Evolutionary conservation across 1,139 yeast species (phyloP).

Genomic region (Debaryomycetaceae sp.): DNA sequence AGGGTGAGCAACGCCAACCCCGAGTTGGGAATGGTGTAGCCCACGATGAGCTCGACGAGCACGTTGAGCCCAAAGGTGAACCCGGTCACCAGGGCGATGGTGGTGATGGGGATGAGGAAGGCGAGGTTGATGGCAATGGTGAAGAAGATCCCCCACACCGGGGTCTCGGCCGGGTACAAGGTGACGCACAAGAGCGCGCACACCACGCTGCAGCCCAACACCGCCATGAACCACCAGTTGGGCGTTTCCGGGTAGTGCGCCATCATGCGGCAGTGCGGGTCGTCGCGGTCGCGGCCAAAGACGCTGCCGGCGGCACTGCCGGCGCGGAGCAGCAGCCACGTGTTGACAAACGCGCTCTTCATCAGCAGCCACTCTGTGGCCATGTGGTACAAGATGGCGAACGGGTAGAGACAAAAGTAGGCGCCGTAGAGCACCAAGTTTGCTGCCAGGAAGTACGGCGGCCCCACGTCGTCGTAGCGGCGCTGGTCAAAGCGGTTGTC

Average conservation of each 20-base stretch:
- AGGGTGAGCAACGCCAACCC: conserved; percentile 35
- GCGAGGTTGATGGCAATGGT: conserved; percentile 31
- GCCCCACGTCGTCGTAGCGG: conserved; percentile 32
- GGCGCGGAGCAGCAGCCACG: conserved; percentile 29
- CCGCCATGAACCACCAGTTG: conserved; percentile 34
- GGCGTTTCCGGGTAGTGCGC: conserved; percentile 36
- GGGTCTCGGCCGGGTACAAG: conserved; percentile 34
- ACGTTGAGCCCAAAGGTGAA: conserved; percentile 36
- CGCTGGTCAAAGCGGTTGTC: conserved; percentile 27
- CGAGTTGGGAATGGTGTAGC: conserved; percentile 36
- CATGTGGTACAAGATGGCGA: conserved; percentile 36
- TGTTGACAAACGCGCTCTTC: conserved; percentile 35
- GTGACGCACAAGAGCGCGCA: conserved; percentile 29
- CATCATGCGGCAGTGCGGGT: conserved; percentile 42
- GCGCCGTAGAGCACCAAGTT: conserved; percentile 41
- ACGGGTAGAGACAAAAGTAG: conserved; percentile 38
- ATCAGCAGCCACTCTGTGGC: conserved; percentile 43
- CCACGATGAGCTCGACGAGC: conserved; percentile 36
- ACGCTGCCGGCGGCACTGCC: conserved; percentile 14
- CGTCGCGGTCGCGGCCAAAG: conserved; percentile 21
- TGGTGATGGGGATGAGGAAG: conserved; percentile 32
- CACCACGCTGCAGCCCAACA: conserved; percentile 23
- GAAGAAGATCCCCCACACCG: conserved; percentile 34
- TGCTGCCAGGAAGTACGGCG: conserved; percentile 43
- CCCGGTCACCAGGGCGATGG: conserved; percentile 35